Conservation (phyloP, 1,284 basidiomycete species). For the Sutorius eximius region DNA sequence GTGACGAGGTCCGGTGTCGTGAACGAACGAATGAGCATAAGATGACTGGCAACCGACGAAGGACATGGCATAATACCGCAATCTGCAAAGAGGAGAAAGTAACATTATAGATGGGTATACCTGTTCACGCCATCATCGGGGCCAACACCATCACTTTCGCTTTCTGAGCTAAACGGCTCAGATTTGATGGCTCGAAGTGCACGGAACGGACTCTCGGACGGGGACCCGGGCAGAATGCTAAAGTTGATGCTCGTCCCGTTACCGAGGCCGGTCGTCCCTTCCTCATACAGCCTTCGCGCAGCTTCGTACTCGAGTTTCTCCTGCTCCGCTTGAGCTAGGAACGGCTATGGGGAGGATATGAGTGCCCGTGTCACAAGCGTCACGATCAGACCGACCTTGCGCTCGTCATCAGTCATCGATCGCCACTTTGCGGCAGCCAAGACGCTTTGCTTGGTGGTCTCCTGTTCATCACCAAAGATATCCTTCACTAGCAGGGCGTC, state of each 20-base stretch:
- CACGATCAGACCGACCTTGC: conserved; percentile 62
- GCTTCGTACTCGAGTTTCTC: conserved; percentile 91
- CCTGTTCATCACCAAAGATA: conserved; percentile 90
- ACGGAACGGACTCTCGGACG: conserved; percentile 43
- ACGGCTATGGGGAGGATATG: conserved; percentile 57
- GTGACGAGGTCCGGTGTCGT: conserved; percentile 37
- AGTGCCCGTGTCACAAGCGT: not conserved
- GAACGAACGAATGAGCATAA: conserved; percentile 25
- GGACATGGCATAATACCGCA: conserved; percentile 4
- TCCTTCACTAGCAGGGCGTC: conserved; percentile 70
- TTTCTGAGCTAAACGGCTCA: conserved; percentile 53
- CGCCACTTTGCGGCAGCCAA: conserved; percentile 92
- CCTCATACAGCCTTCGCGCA: conserved; percentile 78
- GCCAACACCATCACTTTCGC: conserved; percentile 61
- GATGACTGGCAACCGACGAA: conserved; percentile 8
- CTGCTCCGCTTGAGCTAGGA: conserved; percentile 86
- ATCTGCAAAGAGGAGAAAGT: conserved; percentile 1
- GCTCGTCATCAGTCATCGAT: conserved; percentile 87
- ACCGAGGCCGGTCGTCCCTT: conserved; percentile 68
- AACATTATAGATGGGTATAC: conserved; percentile 30
- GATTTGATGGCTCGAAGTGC: conserved; percentile 58
- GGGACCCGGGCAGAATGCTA: conserved; percentile 68
- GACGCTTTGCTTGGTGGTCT: conserved; percentile 94
- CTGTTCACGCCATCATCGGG: conserved; percentile 47
- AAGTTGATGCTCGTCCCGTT: conserved; percentile 74